Base-by-base conservation (phyloP, 202 grass and related monocot species). In the Musa balbisiana region DNA sequence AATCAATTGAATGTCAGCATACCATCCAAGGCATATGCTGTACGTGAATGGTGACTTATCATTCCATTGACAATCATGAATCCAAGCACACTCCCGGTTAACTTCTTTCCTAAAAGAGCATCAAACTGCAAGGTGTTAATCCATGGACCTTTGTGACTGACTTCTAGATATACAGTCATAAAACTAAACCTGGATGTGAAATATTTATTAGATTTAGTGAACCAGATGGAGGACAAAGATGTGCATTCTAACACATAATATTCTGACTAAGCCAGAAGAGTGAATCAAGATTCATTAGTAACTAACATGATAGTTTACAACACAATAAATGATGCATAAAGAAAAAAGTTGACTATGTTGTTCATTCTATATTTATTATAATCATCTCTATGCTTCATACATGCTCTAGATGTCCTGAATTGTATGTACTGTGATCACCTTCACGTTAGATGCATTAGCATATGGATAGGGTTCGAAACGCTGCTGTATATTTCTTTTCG, bases 1-100 rank as follows among this genome's bases (percentile, higher is more conserved):
- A 54, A 62, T 73, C 20, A 81, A 2, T 22, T 23, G 49, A 53
- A 78, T 70, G 23, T 67, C 49, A 53, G 43, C 17, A 85, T 87
- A 97, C 93, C 94, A 80, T 81, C 49, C 79, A 81, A 67, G 54
- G 88, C 84, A 86, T 83, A 64, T 76, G 74, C 72, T 52, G 82
- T 77, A 29, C 68, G 79, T 74, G 53, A 68, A 13, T 78, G 82
- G 64, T 74, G 33, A 66, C 75, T 83, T 52, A 79, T 81, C 72
- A 86, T 81, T 51, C 73, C 81, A 69, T 84, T 25, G 6, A 79
- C 24, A 19, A 81, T 26, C 24, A 81, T 68, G 0, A 62, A 54
- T 23, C 83, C 91, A 74, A 89, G 8, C 24, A 80, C 66, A 73
- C 77, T 84, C 80, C 81, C 81, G 24, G 66, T 84, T 11, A 93